These are phyloP conservation scores for Phytopythium cucurbitacearum DNA, from an alignment of 352 stramenopile species.

Conservation along the genomic window DNA sequence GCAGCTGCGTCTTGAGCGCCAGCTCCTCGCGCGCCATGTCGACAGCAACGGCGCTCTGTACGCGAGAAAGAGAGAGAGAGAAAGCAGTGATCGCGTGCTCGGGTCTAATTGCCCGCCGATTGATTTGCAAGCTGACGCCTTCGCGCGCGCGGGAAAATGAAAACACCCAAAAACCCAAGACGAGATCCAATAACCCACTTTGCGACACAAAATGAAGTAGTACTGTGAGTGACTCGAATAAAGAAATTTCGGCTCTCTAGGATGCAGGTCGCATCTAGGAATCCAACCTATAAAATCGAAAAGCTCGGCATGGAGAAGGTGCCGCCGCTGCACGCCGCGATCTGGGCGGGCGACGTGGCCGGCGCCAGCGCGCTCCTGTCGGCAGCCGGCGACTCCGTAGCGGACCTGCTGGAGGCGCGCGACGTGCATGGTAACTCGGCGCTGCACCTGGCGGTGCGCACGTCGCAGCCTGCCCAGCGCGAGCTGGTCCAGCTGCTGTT, in stretches of 20 bases:
- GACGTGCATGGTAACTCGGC: conserved; percentile 65
- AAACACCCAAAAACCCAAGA: no score
- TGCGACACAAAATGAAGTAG: no score
- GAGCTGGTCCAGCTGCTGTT: conserved; percentile 58
- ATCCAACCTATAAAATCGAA: no score
- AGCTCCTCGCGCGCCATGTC: conserved; percentile 46
- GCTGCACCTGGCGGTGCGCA: conserved; percentile 65
- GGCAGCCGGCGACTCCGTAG: conserved; percentile 12
- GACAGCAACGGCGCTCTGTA: not conserved
- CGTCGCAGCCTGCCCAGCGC: conserved; percentile 57
- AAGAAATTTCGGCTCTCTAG: no score
- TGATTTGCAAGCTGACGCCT: no score
- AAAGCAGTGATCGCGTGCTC: no score
- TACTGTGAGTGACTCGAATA: no score
- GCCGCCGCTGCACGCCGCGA: conserved; percentile 52
- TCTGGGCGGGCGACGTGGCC: conserved; percentile 62
- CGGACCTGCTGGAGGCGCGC: conserved; percentile 44
- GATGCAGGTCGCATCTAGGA: no score
- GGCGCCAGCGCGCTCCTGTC: conserved; percentile 30
- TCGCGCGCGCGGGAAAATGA: no score
- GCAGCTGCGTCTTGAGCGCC: conserved; percentile 70
- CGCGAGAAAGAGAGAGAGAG: not conserved
- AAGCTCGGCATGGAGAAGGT: no score
- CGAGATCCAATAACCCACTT: no score
- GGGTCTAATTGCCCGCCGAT: no score